Evolutionary conservation across 2,329 filamentous ascomycete species (phyloP).

Genomic region (Neurospora sp.): DNA sequence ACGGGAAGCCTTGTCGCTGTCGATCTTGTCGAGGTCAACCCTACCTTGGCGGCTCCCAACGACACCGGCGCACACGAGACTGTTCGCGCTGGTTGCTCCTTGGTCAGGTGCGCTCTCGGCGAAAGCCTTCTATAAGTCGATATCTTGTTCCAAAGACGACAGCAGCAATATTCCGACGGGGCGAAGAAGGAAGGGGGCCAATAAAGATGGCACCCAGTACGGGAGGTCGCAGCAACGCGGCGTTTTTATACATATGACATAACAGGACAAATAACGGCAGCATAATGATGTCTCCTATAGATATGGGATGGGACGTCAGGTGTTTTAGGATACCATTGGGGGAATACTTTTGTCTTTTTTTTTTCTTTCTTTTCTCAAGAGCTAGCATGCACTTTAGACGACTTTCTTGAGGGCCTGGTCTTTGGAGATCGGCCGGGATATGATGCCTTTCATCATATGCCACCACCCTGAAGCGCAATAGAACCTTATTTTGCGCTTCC

Average conservation of each 20-base stretch:
- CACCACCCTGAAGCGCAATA: neutral
- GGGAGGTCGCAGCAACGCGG: neutral
- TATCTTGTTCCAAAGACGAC: neutral
- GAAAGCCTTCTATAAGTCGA: slow-evolving; percentile 65
- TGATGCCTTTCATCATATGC: neutral
- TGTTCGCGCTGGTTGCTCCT: slow-evolving; percentile 77
- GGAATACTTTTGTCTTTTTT: neutral
- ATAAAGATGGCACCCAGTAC: neutral
- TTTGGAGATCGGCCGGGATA: neutral
- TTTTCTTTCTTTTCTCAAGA: neutral
- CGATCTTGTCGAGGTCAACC: slow-evolving; percentile 78
- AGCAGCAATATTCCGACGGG: neutral
- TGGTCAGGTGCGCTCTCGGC: slow-evolving; percentile 84
- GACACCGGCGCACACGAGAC: slow-evolving; percentile 69
- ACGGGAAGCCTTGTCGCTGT: slow-evolving; percentile 70
- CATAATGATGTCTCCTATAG: slow-evolving; percentile 1
- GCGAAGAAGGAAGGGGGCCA: neutral
- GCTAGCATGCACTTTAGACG: neutral
- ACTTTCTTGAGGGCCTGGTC: neutral
- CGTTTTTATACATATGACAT: neutral
- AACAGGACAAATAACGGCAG: neutral
- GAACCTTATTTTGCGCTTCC: neutral
- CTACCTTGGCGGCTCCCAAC: slow-evolving; percentile 52
- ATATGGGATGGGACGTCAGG: neutral
- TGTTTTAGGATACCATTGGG: neutral